phyloP scores from a whole-genome alignment of 139 green algal genomes.

The Nannochloris sp. region DNA sequence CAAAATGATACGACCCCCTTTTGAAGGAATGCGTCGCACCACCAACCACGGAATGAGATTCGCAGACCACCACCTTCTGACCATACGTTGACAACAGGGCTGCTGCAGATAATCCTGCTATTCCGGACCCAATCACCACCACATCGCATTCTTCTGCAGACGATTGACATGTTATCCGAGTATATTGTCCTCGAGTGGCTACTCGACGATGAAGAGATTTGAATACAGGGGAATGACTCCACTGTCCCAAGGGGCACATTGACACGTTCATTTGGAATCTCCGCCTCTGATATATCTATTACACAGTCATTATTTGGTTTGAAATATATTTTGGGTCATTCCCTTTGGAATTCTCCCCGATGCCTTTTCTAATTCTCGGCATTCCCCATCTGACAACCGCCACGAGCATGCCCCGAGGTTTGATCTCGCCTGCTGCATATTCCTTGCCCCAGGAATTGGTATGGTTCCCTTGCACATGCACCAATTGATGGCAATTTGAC shows the following conservation, averaged over 20 bases:
- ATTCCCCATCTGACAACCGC: slow-evolving; percentile 53
- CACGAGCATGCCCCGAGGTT: slow-evolving; percentile 65
- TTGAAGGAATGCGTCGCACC: slow-evolving; percentile 79
- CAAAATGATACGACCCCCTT: slow-evolving; percentile 76
- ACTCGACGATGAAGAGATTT: too few relatives aligned
- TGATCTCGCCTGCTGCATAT: slow-evolving; percentile 54
- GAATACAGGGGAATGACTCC: too few relatives aligned
- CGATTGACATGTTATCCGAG: too few relatives aligned
- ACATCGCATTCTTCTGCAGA: slow-evolving; percentile 43
- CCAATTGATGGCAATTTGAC: slow-evolving; percentile 92
- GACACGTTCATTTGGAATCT: too few relatives aligned
- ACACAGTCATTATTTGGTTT: slow-evolving; percentile 46
- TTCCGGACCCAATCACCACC: slow-evolving; percentile 54
- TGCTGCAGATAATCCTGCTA: slow-evolving; percentile 59
- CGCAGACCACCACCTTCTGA: slow-evolving; percentile 37
- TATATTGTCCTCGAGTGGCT: too few relatives aligned
- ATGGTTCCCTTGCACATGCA: slow-evolving; percentile 82
- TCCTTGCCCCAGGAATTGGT: slow-evolving; percentile 88
- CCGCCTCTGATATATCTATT: neutral
- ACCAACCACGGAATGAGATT: slow-evolving; percentile 72
- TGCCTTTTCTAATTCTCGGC: slow-evolving; percentile 52
- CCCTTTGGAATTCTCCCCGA: slow-evolving; percentile 29
- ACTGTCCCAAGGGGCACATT: too few relatives aligned
- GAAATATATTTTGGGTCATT: slow-evolving; percentile 90
- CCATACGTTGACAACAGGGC: slow-evolving; percentile 80